phyloP scores from a whole-genome alignment of 2,329 filamentous ascomycete genomes.

The Curvularia lunata region DNA sequence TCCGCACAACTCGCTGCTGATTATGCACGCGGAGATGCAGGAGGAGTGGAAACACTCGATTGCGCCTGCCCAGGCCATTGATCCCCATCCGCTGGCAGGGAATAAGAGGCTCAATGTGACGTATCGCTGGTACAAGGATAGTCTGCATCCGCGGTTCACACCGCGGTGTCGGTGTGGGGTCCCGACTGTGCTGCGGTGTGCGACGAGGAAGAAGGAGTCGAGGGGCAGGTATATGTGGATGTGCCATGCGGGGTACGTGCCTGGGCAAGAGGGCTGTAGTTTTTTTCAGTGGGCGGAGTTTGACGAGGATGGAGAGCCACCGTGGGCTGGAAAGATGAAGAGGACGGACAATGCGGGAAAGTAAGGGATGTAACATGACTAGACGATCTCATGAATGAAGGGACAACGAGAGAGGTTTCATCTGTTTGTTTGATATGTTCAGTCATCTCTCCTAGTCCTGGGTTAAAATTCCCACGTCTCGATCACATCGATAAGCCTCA shows the following conservation, averaged over 20 bases:
- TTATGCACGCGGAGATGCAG: slow-evolving; percentile 99
- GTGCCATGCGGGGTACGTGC: slow-evolving; percentile 79
- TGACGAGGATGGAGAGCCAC: slow-evolving; percentile 77
- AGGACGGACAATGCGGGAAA: neutral
- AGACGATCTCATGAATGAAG: neutral
- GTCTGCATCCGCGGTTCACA: slow-evolving; percentile 77
- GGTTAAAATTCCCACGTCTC: neutral
- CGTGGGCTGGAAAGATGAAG: slow-evolving; percentile 55
- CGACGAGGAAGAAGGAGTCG: slow-evolving; percentile 78
- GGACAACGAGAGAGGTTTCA: neutral
- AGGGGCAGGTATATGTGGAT: slow-evolving; percentile 90
- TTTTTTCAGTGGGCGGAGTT: slow-evolving; percentile 45
- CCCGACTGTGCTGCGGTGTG: slow-evolving; percentile 73
- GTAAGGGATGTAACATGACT: neutral
- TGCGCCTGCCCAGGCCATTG: slow-evolving; percentile 73
- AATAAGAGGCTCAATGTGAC: slow-evolving; percentile 91
- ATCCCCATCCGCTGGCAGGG: slow-evolving; percentile 82
- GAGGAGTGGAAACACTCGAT: slow-evolving; percentile 96
- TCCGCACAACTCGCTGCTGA: slow-evolving; percentile 88
- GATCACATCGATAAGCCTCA: neutral
- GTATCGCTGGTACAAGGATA: slow-evolving; percentile 82
- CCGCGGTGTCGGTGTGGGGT: slow-evolving; percentile 79
- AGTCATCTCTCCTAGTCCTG: neutral
- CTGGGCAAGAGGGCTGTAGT: slow-evolving; percentile 61
- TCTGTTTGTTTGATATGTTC: neutral